A percentile compares a stretch with the other conserved stretches of the same genome.
Evolutionary conservation across 345 rosid species (phyloP).

Genomic region (Boechera retrofracta): DNA sequence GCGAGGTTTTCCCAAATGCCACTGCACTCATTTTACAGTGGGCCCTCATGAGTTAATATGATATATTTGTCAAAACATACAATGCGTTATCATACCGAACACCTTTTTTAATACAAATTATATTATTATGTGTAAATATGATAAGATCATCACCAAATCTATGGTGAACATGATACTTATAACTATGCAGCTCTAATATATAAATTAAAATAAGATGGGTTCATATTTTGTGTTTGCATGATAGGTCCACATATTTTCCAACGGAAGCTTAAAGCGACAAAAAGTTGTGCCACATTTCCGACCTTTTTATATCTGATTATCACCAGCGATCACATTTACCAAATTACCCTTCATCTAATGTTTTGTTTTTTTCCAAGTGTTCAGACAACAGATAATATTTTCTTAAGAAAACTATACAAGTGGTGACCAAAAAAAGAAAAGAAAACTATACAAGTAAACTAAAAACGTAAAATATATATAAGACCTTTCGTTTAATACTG

Average conservation of each 20-base stretch:
- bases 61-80: neutral
- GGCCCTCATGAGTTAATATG: neutral
- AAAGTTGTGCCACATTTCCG: conserved; percentile 36
- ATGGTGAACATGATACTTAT: neutral
- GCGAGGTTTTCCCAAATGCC: neutral
- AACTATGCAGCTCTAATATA: neutral
- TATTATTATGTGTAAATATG: neutral
- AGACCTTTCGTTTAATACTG: neutral
- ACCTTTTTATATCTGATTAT: conserved; percentile 1
- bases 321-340: conserved; percentile 14
- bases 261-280: conserved; percentile 12
- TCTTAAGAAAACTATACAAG: too few species aligned
- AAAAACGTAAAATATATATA: neutral
- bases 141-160: neutral
- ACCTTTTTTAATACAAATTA: neutral
- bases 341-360: conserved; percentile 3
- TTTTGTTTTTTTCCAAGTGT: neutral
- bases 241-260: conserved; percentile 30
- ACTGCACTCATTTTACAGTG: conserved; percentile 1
- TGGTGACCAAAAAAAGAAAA: too few species aligned
- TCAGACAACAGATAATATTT: neutral
- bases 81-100: neutral
- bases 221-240: neutral
- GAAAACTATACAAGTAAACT: too few species aligned
- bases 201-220: neutral